Evolutionary conservation across 1,139 yeast species (phyloP), one percentile per base, ranked within the genome.

Genomic region (Zygoascus hellenicus): DNA sequence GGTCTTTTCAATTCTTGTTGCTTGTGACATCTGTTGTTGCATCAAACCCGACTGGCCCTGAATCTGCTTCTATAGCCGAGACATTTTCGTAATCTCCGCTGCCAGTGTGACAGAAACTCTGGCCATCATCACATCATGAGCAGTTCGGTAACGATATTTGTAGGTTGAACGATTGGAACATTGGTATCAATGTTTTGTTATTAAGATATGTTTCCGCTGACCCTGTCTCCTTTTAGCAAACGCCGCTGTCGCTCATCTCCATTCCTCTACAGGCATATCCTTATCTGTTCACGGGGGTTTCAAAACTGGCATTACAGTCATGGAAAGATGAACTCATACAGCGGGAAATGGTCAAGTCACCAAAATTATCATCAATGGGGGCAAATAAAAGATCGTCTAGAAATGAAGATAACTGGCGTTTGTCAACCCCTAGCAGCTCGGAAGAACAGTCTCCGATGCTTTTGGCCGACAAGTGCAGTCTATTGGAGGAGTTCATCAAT

Each of bases 401-500:
- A 13, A 30, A 31, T 9, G 53, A 48, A 26, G 54, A 51, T 15
- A 48, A 47, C 43, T 48, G 53, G 46, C 51, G 48, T 31, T 38
- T 49, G 5, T 49, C 55, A 2, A 45, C 46, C 32, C 48, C 53
- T 15, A 32, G 51, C 28, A 45, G 43, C 9, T 19, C 38, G 14
- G 37, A 39, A 6, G 46, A 45, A 9, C 45, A 48, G 22, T 47
- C 48, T 9, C 46, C 40, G 17, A 49, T 48, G 32, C 50, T 53
- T 13, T 13, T 33, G 10, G 33, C 38, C 14, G 60, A 51, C 19
- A 49, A 45, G 38, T 49, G 44, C 36, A 53, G 51, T 11, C 31
- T 45, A 26, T 40, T 61, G 16, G 64, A 61, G 37, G 59, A 59
- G 37, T 77, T 78, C 55, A 72, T 77, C 54, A 81, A 76, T 55